Percentiles rank a stretch among this genome's conserved stretches.
Evolutionary conservation across 129 eudicot genomes (phyloP).

Genomic region (Mikania micrantha): DNA sequence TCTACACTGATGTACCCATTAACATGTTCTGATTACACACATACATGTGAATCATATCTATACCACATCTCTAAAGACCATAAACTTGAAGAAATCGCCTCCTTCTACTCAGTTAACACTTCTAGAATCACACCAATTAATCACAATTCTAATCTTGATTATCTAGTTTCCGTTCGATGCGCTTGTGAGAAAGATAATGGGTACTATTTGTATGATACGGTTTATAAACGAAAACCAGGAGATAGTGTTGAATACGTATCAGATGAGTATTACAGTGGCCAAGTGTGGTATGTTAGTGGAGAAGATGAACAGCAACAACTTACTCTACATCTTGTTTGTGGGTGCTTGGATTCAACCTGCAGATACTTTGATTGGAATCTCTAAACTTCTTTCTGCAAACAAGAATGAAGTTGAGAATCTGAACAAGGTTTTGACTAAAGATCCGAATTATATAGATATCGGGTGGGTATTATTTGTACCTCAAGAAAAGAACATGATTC

Average conservation of each 20-base stretch:
- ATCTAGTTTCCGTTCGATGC: conserved; percentile 25
- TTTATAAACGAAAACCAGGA: conserved; percentile 23
- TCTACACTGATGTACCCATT: conserved; percentile 35
- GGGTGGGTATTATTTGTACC: conserved; percentile 49
- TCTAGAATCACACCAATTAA: conserved; percentile 30
- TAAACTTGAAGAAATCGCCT: conserved; percentile 19
- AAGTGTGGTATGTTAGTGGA: conserved; percentile 25
- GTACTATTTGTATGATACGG: conserved; percentile 24
- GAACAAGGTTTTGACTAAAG: conserved; percentile 29
- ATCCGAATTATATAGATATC: conserved; percentile 32
- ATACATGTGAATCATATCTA: conserved; percentile 30
- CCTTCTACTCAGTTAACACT: conserved; percentile 35
- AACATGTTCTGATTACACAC: conserved; percentile 28
- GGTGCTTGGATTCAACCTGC: conserved; percentile 27
- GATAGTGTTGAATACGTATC: conserved; percentile 23
- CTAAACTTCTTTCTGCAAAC: conserved; percentile 27
- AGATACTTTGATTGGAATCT: conserved; percentile 30
- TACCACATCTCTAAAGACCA: conserved; percentile 40
- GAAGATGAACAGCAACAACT: conserved; percentile 16
- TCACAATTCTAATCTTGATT: conserved; percentile 24
- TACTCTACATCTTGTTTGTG: conserved; percentile 25
- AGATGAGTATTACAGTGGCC: conserved; percentile 32
- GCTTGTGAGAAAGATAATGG: conserved; percentile 26
- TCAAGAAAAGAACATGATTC: conserved; percentile 26
- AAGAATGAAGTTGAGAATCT: conserved; percentile 29